Conservation (phyloP, 768 basidiomycete species). For the Saitozyma sp. region DNA sequence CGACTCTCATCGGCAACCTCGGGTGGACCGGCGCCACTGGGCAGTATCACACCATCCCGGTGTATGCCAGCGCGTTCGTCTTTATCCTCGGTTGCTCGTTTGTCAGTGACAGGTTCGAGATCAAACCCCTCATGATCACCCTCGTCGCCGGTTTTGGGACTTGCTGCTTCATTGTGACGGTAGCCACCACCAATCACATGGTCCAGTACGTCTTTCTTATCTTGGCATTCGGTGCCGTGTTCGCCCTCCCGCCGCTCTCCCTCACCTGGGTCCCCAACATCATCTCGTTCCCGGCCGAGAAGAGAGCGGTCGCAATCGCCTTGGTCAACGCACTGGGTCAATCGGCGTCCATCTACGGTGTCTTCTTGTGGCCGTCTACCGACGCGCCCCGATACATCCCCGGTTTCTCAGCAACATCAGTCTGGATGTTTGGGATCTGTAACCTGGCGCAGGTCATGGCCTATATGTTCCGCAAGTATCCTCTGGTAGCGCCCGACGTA, state of each 20-base stretch:
- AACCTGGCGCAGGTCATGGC: slow-evolving; percentile 13
- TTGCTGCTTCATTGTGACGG: slow-evolving; percentile 32
- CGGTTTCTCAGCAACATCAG: slow-evolving; percentile 36
- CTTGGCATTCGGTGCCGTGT: slow-evolving; percentile 34
- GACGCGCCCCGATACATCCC: slow-evolving; percentile 35
- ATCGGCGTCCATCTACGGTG: slow-evolving; percentile 23
- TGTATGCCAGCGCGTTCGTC: slow-evolving; percentile 31
- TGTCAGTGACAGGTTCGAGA: slow-evolving; percentile 34
- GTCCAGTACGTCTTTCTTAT: slow-evolving; percentile 43
- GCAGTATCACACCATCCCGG: slow-evolving; percentile 40
- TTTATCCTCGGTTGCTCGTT: slow-evolving; percentile 23
- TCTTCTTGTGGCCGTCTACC: slow-evolving; percentile 29
- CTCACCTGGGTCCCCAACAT: slow-evolving; percentile 38
- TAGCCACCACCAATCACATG: slow-evolving; percentile 17
- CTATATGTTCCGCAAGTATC: slow-evolving; percentile 22
- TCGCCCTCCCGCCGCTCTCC: slow-evolving; percentile 24
- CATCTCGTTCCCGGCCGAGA: slow-evolving; percentile 30
- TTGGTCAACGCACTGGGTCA: slow-evolving; percentile 29
- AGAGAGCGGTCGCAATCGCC: slow-evolving; percentile 30
- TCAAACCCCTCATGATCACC: slow-evolving; percentile 35
- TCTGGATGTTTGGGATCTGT: slow-evolving; percentile 16
- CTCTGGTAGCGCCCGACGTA: too few relatives aligned
- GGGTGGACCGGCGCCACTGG: slow-evolving; percentile 6
- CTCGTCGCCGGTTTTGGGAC: slow-evolving; percentile 10
- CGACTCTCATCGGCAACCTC: slow-evolving; percentile 16